Conservation (phyloP, 2,329 filamentous ascomycete species). For the Metarhizium brunneum region DNA sequence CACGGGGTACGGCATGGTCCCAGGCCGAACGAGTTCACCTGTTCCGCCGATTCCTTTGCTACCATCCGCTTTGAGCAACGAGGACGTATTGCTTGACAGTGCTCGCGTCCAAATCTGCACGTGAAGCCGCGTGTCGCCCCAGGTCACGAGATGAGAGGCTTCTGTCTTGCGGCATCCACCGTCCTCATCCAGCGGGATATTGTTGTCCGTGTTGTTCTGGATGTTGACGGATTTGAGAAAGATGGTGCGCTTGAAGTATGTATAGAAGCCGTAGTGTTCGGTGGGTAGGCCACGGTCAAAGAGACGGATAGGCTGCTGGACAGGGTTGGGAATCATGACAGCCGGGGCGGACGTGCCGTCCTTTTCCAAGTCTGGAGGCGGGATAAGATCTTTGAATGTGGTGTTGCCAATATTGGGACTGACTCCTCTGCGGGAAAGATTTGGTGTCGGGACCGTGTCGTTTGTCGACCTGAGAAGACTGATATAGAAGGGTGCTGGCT, state of each 20-base stretch:
- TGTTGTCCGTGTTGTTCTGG: conserved; percentile 34
- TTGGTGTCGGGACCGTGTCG: conserved; percentile 18
- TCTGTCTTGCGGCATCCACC: conserved; percentile 45
- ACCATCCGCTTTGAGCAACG: conserved; percentile 19
- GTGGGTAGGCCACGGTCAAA: conserved; percentile 72
- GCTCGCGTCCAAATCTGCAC: conserved; percentile 56
- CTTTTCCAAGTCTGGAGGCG: conserved; percentile 49
- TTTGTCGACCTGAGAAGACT: conserved; percentile 50
- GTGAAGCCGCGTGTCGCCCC: conserved; percentile 51
- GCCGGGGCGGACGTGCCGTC: conserved; percentile 69
- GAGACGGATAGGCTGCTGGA: conserved; percentile 71
- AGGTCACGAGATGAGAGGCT: conserved; percentile 47
- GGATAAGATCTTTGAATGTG: conserved; percentile 39
- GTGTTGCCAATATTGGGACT: conserved; percentile 13
- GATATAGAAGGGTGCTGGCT: conserved; percentile 83
- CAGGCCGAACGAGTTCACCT: conserved; percentile 33
- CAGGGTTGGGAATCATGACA: conserved; percentile 59
- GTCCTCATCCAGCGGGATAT: conserved; percentile 38
- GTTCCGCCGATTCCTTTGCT: conserved; percentile 17
- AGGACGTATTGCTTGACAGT: conserved; percentile 34
- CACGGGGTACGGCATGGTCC: conserved; percentile 55
- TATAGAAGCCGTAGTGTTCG: conserved; percentile 93
- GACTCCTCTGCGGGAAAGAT: conserved; percentile 15
- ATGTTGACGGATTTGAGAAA: conserved; percentile 57
- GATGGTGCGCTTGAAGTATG: conserved; percentile 79